Evolutionary conservation across 345 rosid species (phyloP).

Genomic region (Gynandropsis gynandra): DNA sequence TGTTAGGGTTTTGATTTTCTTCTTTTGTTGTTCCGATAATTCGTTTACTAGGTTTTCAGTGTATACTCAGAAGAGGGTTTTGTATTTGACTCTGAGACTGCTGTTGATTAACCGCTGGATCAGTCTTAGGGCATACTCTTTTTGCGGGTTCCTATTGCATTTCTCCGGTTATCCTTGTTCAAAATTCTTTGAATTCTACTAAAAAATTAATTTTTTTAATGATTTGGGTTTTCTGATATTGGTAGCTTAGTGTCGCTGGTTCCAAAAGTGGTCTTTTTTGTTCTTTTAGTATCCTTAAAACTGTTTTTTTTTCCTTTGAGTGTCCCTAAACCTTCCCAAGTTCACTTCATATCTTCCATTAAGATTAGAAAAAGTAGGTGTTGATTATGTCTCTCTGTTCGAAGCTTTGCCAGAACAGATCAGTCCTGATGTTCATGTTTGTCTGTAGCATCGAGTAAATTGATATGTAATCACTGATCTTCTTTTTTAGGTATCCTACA

Average conservation of each 20-base stretch:
- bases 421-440: slow-evolving; percentile 1
- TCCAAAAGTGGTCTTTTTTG: too few relatives aligned
- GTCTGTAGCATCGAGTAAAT: slow-evolving; percentile 2
- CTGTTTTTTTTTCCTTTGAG: too few relatives aligned
- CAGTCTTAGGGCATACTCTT: too few relatives aligned
- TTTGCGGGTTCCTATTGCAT: too few relatives aligned
- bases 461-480: slow-evolving; percentile 6
- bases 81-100: slow-evolving; percentile 9
- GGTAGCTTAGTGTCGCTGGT: too few relatives aligned
- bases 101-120: background rate
- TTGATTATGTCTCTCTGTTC: background rate
- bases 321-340: background rate
- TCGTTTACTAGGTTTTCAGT: background rate
- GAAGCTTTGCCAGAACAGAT: background rate
- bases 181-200: too few relatives aligned
- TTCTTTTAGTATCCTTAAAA: too few relatives aligned
- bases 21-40: background rate
- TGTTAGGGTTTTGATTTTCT: slow-evolving; percentile 18
- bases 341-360: background rate
- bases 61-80: background rate
- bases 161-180: too few relatives aligned
- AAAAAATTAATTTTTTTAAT: too few relatives aligned
- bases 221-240: too few relatives aligned
- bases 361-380: background rate
- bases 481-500: slow-evolving; percentile 76